Base-by-base conservation (phyloP, 352 stramenopile genomes). In the Phytophthora pistaciae region DNA sequence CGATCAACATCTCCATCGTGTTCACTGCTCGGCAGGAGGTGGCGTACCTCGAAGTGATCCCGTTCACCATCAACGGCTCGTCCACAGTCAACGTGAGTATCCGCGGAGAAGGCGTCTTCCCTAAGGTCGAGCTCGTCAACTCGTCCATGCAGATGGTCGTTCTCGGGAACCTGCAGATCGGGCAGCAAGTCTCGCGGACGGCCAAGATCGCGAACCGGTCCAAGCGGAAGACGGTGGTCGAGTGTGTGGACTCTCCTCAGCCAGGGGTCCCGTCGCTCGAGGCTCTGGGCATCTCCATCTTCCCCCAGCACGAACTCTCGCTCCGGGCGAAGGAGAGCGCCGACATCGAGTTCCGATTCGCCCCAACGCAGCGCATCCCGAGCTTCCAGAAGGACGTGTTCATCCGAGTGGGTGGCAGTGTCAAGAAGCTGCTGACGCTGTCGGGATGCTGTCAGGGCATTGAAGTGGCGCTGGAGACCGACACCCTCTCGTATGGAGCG, bases 1-100 rank as follows among this genome's bases (percentile, higher is more conserved):
- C 77, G 0, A 36, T 97, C 6, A 82, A 80, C 27, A 83, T 98
- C 5, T 80, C 91, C 0, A 93, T 98, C 9, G 59, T 80, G 10
- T 98, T 98, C 59, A 93, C 88, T 5, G 92, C 95, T 2, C 81
- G 93, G 1, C 88, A 97, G 29, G 88, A 96, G 48, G 66, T 85
- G 9, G 55, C 69, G 21, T 98, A 98, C 64, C 50, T 91, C 2
- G 97, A 98, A 52, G 60, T 88, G 14, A 73, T 98, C 14, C 91
- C 92, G 16, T 98, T 98, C 67, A 85, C 92, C 1, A 84, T 98
- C 23, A 98, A 98, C 57, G 88, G 92, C 18, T 90, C 84, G 5
- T 91, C 90, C 14, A 96, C 84, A 4, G 70, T 97, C 33, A 92
- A 80, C 31, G 68, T 97, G 4, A 91, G 66, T 29, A 68, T 97